These are phyloP conservation scores for Truncatella angustata DNA, from an alignment of 2,329 filamentous ascomycete genomes.

Conservation along the genomic window DNA sequence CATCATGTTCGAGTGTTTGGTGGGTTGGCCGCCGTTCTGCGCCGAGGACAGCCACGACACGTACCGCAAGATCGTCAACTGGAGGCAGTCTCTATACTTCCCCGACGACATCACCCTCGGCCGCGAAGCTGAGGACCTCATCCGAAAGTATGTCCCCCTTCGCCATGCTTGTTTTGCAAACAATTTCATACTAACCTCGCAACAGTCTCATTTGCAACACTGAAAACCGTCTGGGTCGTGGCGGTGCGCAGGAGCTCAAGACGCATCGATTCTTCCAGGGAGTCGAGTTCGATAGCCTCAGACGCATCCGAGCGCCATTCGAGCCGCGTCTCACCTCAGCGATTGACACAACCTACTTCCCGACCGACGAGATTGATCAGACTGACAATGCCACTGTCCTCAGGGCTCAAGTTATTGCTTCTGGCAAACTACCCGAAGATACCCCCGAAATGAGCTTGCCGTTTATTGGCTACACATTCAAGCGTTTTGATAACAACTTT, in stretches of 20 bases:
- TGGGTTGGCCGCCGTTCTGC: slow-evolving; percentile 98
- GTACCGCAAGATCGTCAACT: slow-evolving; percentile 99
- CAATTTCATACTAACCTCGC: slow-evolving; percentile 4
- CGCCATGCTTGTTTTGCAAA: background rate
- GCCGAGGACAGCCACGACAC: slow-evolving; percentile 97
- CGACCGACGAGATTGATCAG: slow-evolving; percentile 96
- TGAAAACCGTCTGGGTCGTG: slow-evolving; percentile 84
- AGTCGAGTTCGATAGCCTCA: slow-evolving; percentile 90
- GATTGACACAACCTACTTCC: slow-evolving; percentile 97
- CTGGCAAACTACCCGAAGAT: slow-evolving; percentile 66
- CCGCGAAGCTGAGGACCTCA: slow-evolving; percentile 85
- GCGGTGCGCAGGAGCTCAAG: slow-evolving; percentile 90
- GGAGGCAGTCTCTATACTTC: slow-evolving; percentile 93
- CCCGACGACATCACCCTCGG: slow-evolving; percentile 91
- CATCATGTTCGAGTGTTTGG: slow-evolving; percentile 99
- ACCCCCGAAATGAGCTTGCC: slow-evolving; percentile 93
- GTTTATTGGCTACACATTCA: slow-evolving; percentile 96
- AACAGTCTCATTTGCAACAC: slow-evolving; percentile 87
- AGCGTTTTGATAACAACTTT: slow-evolving; percentile 82
- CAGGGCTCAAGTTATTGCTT: slow-evolving; percentile 76
- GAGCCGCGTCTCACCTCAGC: slow-evolving; percentile 91
- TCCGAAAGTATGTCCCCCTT: slow-evolving; percentile 67
- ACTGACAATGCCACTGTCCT: slow-evolving; percentile 87
- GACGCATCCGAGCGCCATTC: slow-evolving; percentile 91
- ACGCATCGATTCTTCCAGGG: slow-evolving; percentile 93